phyloP scores from a whole-genome alignment of 352 stramenopile genomes.

The Globisporangium nagaii region DNA sequence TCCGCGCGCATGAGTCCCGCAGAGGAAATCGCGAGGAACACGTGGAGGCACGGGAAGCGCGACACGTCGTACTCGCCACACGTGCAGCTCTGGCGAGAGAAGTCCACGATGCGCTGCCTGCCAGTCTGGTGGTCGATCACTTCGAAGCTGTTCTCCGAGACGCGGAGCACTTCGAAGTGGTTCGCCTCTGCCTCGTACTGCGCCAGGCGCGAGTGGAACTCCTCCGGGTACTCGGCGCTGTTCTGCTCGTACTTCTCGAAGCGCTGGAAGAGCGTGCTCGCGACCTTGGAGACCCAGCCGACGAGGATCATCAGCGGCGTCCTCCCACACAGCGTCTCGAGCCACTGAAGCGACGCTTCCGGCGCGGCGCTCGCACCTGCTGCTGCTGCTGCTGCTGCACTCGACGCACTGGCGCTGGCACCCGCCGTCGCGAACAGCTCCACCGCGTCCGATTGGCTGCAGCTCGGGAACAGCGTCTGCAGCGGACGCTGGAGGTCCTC shows the following conservation, averaged over 20 bases:
- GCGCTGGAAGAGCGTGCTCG: constrained; percentile 65
- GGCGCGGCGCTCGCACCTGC: constrained; percentile 11
- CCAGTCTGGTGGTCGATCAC: constrained; percentile 68
- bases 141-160: constrained; percentile 66
- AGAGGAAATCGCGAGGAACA: constrained; percentile 63
- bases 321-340: constrained; percentile 60
- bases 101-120: constrained; percentile 65
- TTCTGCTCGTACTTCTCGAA: constrained; percentile 69
- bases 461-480: constrained; percentile 43
- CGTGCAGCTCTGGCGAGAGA: constrained; percentile 66
- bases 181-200: constrained; percentile 60
- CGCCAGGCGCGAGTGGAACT: constrained; percentile 54
- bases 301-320: constrained; percentile 75
- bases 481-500: constrained; percentile 38
- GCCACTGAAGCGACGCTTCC: constrained; percentile 48
- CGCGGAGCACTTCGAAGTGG: constrained; percentile 61
- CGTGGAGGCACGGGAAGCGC: constrained; percentile 72
- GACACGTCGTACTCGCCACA: constrained; percentile 73
- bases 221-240: constrained; percentile 68
- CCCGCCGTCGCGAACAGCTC: constrained; percentile 38
- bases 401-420: not conserved
- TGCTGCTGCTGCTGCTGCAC: not conserved
- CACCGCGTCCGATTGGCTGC: constrained; percentile 49
- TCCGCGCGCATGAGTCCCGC: constrained; percentile 60
- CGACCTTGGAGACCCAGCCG: constrained; percentile 76